Percentiles rank a stretch among this genome's conserved stretches.
phyloP scores from a whole-genome alignment of 805 yeast species.

The Huiozyma sinensis region DNA sequence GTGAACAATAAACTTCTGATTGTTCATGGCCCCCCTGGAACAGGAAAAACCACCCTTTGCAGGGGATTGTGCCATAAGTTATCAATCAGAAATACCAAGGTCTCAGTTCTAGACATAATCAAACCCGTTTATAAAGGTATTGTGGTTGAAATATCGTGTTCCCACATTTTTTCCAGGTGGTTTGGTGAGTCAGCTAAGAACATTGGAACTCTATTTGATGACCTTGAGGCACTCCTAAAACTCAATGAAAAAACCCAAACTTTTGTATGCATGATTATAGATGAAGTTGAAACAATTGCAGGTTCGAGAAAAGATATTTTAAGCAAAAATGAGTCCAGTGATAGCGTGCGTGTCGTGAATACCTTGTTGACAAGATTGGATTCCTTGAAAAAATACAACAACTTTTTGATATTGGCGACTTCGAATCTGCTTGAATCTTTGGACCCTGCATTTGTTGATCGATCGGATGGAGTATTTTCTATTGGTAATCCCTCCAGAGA shows the following conservation, averaged over 20 bases:
- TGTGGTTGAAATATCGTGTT: conserved; percentile 34
- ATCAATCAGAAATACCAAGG: conserved; percentile 22
- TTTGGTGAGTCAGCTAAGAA: conserved; percentile 38
- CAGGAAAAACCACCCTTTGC: conserved; percentile 37
- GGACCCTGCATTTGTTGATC: conserved; percentile 36
- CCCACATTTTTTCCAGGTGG: conserved; percentile 36
- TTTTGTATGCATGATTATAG: conserved; percentile 32
- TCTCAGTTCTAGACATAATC: background rate
- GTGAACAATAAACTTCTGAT: conserved; percentile 21
- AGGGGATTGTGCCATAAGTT: conserved; percentile 33
- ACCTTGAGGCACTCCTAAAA: conserved; percentile 21
- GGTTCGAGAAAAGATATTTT: conserved; percentile 29
- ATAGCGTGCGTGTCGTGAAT: conserved; percentile 35
- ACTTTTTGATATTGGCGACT: conserved; percentile 32
- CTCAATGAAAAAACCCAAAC: conserved; percentile 7
- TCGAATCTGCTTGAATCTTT: conserved; percentile 31
- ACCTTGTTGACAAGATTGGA: conserved; percentile 35
- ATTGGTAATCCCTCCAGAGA: conserved; percentile 28
- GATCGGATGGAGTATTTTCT: conserved; percentile 31
- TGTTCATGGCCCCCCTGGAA: conserved; percentile 38
- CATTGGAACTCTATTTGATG: conserved; percentile 28
- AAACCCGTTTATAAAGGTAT: conserved; percentile 16
- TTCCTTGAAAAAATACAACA: conserved; percentile 26
- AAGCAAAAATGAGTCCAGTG: conserved; percentile 33
- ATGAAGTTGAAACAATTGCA: conserved; percentile 38